Conservation (phyloP, 2,329 filamentous ascomycete species). For the Sphaerostilbella broomeana region DNA sequence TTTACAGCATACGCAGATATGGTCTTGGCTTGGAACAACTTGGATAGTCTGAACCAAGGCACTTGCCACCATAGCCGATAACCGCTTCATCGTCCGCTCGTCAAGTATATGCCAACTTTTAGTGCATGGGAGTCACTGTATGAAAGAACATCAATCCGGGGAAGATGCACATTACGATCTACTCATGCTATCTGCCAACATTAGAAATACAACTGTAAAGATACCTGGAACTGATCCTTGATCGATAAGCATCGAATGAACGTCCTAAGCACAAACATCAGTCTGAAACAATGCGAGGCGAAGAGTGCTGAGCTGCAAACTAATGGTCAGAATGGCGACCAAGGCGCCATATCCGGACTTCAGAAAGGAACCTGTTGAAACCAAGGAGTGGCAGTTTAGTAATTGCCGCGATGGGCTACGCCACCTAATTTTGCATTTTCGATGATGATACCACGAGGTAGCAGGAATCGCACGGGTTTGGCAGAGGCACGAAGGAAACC, state of each 20-base stretch:
- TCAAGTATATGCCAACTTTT: too few species aligned
- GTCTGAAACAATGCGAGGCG: conserved; percentile 10
- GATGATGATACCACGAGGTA: conserved; percentile 3
- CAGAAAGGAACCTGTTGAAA: conserved; percentile 10
- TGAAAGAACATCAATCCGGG: too few species aligned
- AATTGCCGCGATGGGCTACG: conserved; percentile 4
- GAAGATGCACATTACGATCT: too few species aligned
- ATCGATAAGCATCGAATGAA: conserved; percentile 7
- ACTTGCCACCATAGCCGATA: too few species aligned
- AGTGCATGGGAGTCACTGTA: too few species aligned
- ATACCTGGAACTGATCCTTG: background rate
- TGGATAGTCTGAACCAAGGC: too few species aligned
- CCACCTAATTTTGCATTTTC: conserved; percentile 5
- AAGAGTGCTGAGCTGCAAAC: conserved; percentile 10
- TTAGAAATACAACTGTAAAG: conserved; percentile 4
- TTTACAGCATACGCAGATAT: too few species aligned
- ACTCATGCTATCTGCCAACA: too few species aligned
- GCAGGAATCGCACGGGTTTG: conserved; percentile 7
- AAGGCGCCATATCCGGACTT: conserved; percentile 10
- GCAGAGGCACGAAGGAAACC: conserved; percentile 3
- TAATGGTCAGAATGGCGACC: conserved; percentile 6
- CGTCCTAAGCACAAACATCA: conserved; percentile 14
- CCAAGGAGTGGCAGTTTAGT: conserved; percentile 14
- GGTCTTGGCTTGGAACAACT: too few species aligned
- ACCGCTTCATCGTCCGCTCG: too few species aligned